A percentile compares a stretch with the other conserved stretches of the same genome.
Conservation (phyloP, 805 yeast genomes). For the Schwanniomyces polymorphus region DNA sequence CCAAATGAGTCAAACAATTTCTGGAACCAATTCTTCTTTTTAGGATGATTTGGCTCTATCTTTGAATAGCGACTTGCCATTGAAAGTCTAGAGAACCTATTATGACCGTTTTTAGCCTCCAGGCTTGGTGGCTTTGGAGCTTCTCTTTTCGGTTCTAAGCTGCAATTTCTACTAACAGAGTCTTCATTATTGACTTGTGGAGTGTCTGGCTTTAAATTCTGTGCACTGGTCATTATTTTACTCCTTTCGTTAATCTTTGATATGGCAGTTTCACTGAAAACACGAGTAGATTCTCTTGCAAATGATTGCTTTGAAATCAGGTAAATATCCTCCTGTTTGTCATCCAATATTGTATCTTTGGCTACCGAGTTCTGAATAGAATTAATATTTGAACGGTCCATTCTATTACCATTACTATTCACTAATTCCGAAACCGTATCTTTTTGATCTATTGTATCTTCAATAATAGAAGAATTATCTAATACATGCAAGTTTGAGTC, state of each 20-base stretch:
- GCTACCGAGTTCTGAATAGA: background rate
- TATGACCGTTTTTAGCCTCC: slow-evolving; percentile 11
- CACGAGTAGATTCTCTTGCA: slow-evolving; percentile 24
- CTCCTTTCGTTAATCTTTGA: background rate
- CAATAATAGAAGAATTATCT: slow-evolving; percentile 21
- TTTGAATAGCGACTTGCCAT: slow-evolving; percentile 2
- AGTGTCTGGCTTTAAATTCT: background rate
- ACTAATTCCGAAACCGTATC: background rate
- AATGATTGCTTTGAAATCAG: background rate
- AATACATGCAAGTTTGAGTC: slow-evolving; percentile 16
- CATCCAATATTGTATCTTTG: background rate
- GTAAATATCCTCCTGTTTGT: background rate
- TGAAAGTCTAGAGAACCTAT: slow-evolving; percentile 33
- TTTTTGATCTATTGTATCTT: slow-evolving; percentile 10
- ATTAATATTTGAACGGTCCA: background rate
- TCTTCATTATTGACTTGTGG: slow-evolving; percentile 1
- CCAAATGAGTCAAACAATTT: slow-evolving; percentile 9
- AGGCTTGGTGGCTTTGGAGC: slow-evolving; percentile 40
- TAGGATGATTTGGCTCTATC: slow-evolving; percentile 1
- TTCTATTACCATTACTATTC: background rate
- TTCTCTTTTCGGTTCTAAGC: slow-evolving; percentile 37
- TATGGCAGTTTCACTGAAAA: slow-evolving; percentile 25
- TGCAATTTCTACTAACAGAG: slow-evolving; percentile 22
- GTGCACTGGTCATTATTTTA: background rate
- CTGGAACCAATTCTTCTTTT: slow-evolving; percentile 38